Base-by-base conservation (phyloP, 2,329 filamentous ascomycete genomes). In the Metarhizium anisopliae region DNA sequence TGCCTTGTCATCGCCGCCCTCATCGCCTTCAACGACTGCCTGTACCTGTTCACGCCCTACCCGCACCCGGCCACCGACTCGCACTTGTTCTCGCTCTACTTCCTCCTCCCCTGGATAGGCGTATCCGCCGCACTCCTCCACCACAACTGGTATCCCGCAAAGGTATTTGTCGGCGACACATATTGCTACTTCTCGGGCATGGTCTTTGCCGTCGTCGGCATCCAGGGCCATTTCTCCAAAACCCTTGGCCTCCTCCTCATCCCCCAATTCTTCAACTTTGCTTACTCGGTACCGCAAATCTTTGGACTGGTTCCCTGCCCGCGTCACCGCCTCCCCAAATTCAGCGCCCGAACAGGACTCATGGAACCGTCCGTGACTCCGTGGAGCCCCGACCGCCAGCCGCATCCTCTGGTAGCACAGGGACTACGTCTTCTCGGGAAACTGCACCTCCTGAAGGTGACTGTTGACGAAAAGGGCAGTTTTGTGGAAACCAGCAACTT, bases 121-220 rank as follows among this genome's bases (percentile, higher is more conserved):
- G 94, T 96, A 54, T 96, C 91, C 7, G 72, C 88, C 52, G 94
- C 94, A 8, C 80, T 99, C 16, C 82, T 94, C 66, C 83, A 75
- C 68, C 92, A 99, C 76, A 99, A 99, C 72, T 95, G 91, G 89
- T 99, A 91, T 68, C 94, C 94, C 0, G 90, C 93, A 29, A 86
- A 85, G 64, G 94, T 97, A 10, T 99, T 99, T 67, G 93, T 97
- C 10, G 94, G 94, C 55, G 94, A 99, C 72, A 99, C 94, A 4
- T 99, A 97, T 79, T 99, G 94, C 80, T 99, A 99, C 75, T 96
- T 99, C 71, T 94, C 94, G 0, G 94, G 94, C 62, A 99, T 99
- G 91, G 89, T 97, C 43, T 99, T 99, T 69, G 94, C 93, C 54
- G 92, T 96, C 49, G 94, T 97, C 61, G 91, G 90, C 60, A 97